Evolutionary conservation across 345 rosid species (phyloP).

Genomic region (Populus simonii): DNA sequence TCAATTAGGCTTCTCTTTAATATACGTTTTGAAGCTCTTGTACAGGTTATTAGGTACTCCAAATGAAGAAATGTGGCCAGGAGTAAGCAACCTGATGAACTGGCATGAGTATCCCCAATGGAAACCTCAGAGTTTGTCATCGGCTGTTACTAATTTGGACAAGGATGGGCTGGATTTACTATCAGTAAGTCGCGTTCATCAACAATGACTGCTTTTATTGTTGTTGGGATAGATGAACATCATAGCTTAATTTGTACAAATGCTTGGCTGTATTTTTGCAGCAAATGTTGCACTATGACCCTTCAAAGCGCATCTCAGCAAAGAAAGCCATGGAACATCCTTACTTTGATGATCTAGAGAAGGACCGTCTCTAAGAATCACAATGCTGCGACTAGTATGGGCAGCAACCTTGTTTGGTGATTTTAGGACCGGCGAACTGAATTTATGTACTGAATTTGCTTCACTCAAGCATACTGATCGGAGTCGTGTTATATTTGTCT

Average conservation of each 20-base stretch:
- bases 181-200: conserved; percentile 40
- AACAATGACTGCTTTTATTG: background rate
- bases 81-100: conserved; percentile 75
- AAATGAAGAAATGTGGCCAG: conserved; percentile 88
- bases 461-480: conserved; percentile 50
- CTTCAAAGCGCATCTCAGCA: conserved; percentile 79
- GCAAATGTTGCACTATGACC: conserved; percentile 93
- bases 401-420: background rate
- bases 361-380: conserved; percentile 44
- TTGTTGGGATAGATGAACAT: too few species aligned
- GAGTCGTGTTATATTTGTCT: background rate
- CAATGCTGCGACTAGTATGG: background rate
- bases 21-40: background rate
- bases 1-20: background rate
- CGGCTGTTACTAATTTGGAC: conserved; percentile 66
- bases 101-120: conserved; percentile 99
- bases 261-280: conserved; percentile 27
- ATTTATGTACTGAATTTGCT: conserved; percentile 30
- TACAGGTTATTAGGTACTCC: conserved; percentile 90
- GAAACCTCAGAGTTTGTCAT: conserved; percentile 62
- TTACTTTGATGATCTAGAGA: conserved; percentile 71
- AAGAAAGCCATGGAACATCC: conserved; percentile 97
- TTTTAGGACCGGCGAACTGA: background rate
- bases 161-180: conserved; percentile 70
- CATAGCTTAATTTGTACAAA: background rate